Evolutionary conservation across 2,329 filamentous ascomycete species (phyloP).

Genomic region (Fusarium domesticum): DNA sequence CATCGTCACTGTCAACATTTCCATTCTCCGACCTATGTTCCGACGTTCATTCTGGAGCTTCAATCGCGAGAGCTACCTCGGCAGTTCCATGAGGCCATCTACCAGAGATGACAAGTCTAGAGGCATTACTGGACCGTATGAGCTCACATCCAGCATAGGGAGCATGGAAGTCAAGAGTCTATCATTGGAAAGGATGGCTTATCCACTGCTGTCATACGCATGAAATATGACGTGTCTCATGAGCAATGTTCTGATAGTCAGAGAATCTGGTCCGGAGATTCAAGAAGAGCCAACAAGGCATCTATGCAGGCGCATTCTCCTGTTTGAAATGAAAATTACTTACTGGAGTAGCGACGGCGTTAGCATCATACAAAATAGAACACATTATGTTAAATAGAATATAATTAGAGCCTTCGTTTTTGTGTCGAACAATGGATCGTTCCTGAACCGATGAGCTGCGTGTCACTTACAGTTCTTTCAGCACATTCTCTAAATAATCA

Average conservation of each 20-base stretch:
- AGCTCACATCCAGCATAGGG: conserved; percentile 14
- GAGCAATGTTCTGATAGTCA: background rate
- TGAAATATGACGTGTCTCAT: conserved; percentile 13
- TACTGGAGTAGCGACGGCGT: too few species aligned
- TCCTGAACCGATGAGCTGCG: too few species aligned
- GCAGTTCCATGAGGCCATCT: conserved; percentile 3
- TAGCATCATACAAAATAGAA: too few species aligned
- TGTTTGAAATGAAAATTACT: conserved; percentile 3
- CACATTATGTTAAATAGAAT: too few species aligned
- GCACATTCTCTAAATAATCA: too few species aligned
- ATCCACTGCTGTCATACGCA: conserved; percentile 12
- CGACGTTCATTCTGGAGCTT: conserved; percentile 10
- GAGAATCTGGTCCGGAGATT: conserved; percentile 8
- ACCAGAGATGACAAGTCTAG: conserved; percentile 6
- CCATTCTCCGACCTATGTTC: conserved; percentile 16
- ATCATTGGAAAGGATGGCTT: conserved; percentile 8
- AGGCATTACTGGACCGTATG: conserved; percentile 11
- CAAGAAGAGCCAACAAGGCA: conserved; percentile 6
- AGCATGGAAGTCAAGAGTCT: conserved; percentile 14
- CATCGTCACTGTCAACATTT: conserved; percentile 37
- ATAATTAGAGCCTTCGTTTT: too few species aligned
- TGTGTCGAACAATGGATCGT: too few species aligned
- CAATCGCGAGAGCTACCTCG: background rate
- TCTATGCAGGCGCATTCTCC: conserved; percentile 8
- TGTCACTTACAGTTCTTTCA: too few species aligned